Base-by-base conservation (phyloP, 1,284 basidiomycete species). In the Ganoderma leucocontextum region DNA sequence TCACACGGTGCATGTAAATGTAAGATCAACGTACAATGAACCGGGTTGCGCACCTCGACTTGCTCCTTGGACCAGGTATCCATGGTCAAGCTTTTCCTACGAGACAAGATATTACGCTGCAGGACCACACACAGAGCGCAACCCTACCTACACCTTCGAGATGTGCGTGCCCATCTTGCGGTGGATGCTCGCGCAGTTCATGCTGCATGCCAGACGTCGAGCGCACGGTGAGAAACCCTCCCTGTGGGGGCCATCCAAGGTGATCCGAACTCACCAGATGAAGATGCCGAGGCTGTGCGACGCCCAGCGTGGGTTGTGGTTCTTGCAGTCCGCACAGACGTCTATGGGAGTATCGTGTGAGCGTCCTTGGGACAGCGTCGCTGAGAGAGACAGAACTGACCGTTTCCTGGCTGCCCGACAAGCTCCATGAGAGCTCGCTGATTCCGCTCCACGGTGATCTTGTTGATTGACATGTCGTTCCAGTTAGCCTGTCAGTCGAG, bases 81-180 rank as follows among this genome's bases (percentile, higher is more conserved):
- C 81, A 96, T 82, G 0, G 91, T 93, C 52, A 95, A 70, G 75
- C 93, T 95, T 84, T 95, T 95, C 72, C 95, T 95, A 71, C 73
- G 22, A 53, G 42, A 70, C 4, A 38, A 53, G 62, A 58, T 63
- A 38, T 49, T 25, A 67, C 17, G 17, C 64, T 47, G 59, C 47
- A 42, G 47, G 19, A 59, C 41, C 53, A 49, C 47, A 36, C 60
- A 59, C 64, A 52, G 58, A 52, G 36, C 39, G 29, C 52, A 22
- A 29, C 74, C 79, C 64, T 66, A 84, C 87, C 74, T 82, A 94
- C 93, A 95, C 91, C 87, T 95, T 94, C 4, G 91, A 88, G 71
- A 95, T 83, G 77, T 95, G 94, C 9, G 93, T 95, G 17, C 95
- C 95, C 72, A 96, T 92, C 84, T 95, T 95, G 67, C 95, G 86